Evolutionary conservation across 129 eudicot species (phyloP).

Genomic region (Tagetes patula): DNA sequence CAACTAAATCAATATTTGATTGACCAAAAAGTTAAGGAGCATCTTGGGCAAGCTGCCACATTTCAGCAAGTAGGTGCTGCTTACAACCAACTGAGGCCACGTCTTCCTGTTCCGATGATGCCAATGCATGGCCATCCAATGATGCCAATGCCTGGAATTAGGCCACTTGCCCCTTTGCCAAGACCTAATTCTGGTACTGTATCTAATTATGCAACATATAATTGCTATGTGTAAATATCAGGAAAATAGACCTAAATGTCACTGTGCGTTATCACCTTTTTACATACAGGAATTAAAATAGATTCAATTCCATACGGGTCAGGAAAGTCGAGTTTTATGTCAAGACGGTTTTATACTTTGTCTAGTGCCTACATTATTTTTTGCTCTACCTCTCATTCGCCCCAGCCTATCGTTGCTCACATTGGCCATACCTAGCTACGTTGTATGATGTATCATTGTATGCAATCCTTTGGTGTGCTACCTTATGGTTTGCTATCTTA

Average conservation of each 20-base stretch:
- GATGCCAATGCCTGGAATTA: conserved; percentile 54
- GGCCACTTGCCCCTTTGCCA: conserved; percentile 67
- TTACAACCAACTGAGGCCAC: conserved; percentile 67
- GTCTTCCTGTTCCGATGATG: conserved; percentile 63
- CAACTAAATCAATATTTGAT: conserved; percentile 83
- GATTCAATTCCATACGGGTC: neutral
- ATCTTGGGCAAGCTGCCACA: conserved; percentile 72
- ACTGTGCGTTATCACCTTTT: neutral
- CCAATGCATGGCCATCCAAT: conserved; percentile 55
- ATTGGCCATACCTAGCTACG: no score
- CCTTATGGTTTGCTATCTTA: no score
- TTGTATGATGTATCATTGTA: no score
- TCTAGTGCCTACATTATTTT: no score
- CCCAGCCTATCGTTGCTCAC: no score
- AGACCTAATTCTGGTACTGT: conserved; percentile 57
- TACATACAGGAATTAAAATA: neutral
- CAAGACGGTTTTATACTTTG: neutral
- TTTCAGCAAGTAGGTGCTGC: conserved; percentile 76
- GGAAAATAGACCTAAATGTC: neutral
- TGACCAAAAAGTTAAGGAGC: conserved; percentile 89
- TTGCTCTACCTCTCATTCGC: no score
- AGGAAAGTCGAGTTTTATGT: neutral
- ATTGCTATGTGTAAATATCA: neutral
- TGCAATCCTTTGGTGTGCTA: no score
- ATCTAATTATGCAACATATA: conserved; percentile 1